A percentile compares a stretch with the other conserved stretches of the same genome.
Evolutionary conservation across 1,284 basidiomycete genomes (phyloP).

Genomic region (Papiliotrema flavescens): DNA sequence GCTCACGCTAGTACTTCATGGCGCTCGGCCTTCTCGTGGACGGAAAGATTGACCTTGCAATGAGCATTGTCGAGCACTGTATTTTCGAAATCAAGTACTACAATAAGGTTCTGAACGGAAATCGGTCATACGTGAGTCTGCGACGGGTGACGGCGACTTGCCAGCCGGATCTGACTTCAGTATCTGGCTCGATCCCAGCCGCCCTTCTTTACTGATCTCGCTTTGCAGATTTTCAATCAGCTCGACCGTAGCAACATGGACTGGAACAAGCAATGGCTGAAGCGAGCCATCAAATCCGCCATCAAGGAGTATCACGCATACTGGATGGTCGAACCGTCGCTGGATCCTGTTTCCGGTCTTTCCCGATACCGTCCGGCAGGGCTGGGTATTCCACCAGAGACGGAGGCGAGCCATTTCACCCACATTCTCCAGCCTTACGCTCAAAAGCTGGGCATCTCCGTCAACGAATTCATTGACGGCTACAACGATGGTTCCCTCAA

Average conservation of each 20-base stretch:
- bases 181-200: constrained; percentile 95
- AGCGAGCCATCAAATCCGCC: constrained; percentile 88
- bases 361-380: constrained; percentile 92
- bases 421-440: constrained; percentile 95
- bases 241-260: constrained; percentile 78
- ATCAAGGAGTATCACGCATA: constrained; percentile 99
- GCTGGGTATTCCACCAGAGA: constrained; percentile 95
- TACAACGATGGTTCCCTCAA: constrained; percentile 82
- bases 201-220: constrained; percentile 98
- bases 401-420: constrained; percentile 96
- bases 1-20: constrained; percentile 41
- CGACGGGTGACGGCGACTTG: too few species aligned
- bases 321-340: constrained; percentile 89
- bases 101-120: constrained; percentile 63
- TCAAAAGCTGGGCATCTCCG: constrained; percentile 85
- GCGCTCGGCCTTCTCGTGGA: constrained; percentile 85
- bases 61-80: constrained; percentile 97
- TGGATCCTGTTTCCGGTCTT: constrained; percentile 88
- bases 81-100: constrained; percentile 99
- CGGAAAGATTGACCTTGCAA: constrained; percentile 87
- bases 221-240: constrained; percentile 94
- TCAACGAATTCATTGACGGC: constrained; percentile 94
- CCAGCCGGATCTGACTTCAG: constrained; percentile 50
- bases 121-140: constrained; percentile 44
- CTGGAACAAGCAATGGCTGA: constrained; percentile 86